Base-by-base conservation (phyloP, 768 basidiomycete genomes). In the Suillus alpinus region DNA sequence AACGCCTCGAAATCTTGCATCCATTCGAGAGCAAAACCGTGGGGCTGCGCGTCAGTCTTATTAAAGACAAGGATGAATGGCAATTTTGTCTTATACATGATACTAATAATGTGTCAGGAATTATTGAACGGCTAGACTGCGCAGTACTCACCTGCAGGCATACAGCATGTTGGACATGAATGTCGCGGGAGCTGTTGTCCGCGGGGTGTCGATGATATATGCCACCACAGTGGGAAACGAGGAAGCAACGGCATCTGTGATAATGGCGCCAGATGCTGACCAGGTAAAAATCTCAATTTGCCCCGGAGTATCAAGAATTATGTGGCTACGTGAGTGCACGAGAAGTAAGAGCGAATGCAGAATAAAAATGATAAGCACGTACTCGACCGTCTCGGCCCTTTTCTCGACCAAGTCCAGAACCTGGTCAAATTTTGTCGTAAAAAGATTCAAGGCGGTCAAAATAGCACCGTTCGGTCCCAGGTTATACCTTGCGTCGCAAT, bases 141-240 rank as follows among this genome's bases (percentile, higher is more conserved):
- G 60, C 62, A 18, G 59, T 23, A 74, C 83, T 63, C 60, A 91
- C 91, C 92, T 94, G 82, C 97, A 99, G 1, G 97, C 97, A 69
- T 98, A 99, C 46, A 99, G 82, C 97, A 99, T 99, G 75, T 99
- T 99, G 20, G 89, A 92, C 97, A 98, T 99, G 75, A 99, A 99
- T 3, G 97, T 99, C 16, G 96, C 94, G 0, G 97, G 97, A 0
- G 93, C 87, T 0, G 90, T 89, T 20, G 94, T 94, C 63, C 97
- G 82, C 23, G 97, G 97, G 4, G 97, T 99, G 74, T 99, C 97
- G 66, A 99, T 94, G 62, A 99, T 84, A 70, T 98, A 99, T 16
- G 97, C 97, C 39, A 99, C 87, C 37, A 96, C 93, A 2, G 97
- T 89, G 6, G 97, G 97, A 60, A 98, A 79, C 0, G 95, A 86